Conservation (phyloP, 345 rosid genomes). For the Rhizophora apiculata region DNA sequence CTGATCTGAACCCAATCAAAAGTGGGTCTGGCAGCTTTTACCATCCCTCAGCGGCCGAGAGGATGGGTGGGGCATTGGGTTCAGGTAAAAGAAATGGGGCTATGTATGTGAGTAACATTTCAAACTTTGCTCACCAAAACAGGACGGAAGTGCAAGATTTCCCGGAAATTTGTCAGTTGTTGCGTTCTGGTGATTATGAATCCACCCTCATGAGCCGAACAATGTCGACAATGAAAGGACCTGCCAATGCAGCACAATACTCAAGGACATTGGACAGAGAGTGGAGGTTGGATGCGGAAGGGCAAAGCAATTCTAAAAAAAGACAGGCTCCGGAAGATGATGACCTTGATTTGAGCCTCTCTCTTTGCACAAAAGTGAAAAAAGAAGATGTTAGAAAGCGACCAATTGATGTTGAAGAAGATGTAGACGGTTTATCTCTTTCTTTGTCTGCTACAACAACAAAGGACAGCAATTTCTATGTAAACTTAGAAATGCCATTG, state of each 20-base stretch:
- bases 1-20: constrained; percentile 2
- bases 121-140: constrained; percentile 5
- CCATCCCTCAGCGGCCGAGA: constrained; percentile 3
- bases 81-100: constrained; percentile 21
- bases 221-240: background rate
- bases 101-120: background rate
- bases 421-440: constrained; percentile 41
- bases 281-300: constrained; percentile 8
- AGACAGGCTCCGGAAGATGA: constrained; percentile 14
- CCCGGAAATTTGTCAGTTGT: background rate
- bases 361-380: constrained; percentile 45
- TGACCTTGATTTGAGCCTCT: constrained; percentile 42
- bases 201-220: background rate
- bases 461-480: background rate
- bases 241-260: background rate
- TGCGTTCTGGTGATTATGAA: constrained; percentile 1
- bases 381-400: constrained; percentile 15
- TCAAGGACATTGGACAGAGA: background rate
- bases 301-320: constrained; percentile 18
- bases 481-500: background rate
- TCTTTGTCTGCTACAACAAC: constrained; percentile 45
- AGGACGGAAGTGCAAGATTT: constrained; percentile 9
- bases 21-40: background rate
- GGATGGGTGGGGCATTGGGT: constrained; percentile 3
- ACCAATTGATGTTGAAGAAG: constrained; percentile 22